Conservation (phyloP, 2,329 filamentous ascomycete species). For the Penicillium freii region DNA sequence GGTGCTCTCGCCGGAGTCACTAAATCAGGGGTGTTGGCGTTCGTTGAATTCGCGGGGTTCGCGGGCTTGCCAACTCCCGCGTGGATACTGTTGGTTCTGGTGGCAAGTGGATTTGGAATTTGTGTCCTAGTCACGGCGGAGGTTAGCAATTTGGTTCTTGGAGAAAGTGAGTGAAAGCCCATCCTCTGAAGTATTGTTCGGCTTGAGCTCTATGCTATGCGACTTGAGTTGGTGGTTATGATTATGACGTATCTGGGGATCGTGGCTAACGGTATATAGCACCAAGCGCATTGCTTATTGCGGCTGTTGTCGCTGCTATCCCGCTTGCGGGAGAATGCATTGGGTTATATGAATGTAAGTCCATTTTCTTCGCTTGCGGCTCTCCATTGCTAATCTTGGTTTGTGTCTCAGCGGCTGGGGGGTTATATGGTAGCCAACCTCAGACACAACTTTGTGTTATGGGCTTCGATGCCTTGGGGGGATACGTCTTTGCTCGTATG, state of each 20-base stretch:
- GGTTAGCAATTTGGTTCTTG: constrained; percentile 17
- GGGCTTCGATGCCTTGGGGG: constrained; percentile 16
- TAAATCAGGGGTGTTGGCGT: constrained; percentile 15
- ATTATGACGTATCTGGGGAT: not conserved
- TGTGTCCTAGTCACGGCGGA: constrained; percentile 17
- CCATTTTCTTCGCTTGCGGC: not conserved
- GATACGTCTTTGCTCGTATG: constrained; percentile 22
- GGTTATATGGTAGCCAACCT: constrained; percentile 8
- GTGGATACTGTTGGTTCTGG: constrained; percentile 14
- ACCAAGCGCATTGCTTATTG: constrained; percentile 15
- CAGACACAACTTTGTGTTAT: constrained; percentile 9
- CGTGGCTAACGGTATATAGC: constrained; percentile 1
- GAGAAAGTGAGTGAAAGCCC: constrained; percentile 9
- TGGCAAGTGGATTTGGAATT: constrained; percentile 16
- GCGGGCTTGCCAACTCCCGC: constrained; percentile 15
- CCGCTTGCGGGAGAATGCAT: constrained; percentile 16
- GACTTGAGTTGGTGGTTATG: not conserved
- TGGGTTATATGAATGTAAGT: constrained; percentile 16
- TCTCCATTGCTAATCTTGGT: not conserved
- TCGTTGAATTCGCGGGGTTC: constrained; percentile 14
- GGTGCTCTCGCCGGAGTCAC: constrained; percentile 17
- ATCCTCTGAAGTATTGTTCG: not conserved
- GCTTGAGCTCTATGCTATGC: not conserved
- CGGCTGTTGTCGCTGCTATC: constrained; percentile 18
- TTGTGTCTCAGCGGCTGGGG: constrained; percentile 10